These are phyloP conservation scores for Phytophthora agathidicida DNA, from an alignment of 352 stramenopile species.

Conservation along the genomic window DNA sequence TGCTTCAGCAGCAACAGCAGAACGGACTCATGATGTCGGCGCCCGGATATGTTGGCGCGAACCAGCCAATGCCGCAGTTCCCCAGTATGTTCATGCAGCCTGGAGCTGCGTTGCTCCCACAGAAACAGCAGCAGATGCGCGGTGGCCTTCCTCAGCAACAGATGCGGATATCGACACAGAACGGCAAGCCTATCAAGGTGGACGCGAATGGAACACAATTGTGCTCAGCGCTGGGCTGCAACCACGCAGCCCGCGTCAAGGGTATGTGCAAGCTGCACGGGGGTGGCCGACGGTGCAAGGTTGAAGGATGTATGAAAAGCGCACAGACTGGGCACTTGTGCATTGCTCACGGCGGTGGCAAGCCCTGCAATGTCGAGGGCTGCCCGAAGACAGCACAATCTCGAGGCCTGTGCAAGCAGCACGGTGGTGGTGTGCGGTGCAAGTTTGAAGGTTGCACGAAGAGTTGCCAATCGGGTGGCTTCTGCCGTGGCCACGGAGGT, in stretches of 20 bases:
- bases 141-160: slow-evolving; percentile 36
- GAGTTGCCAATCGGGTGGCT: slow-evolving; percentile 86
- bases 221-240: slow-evolving; percentile 80
- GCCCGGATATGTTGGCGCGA: slow-evolving; percentile 29
- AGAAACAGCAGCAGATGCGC: slow-evolving; percentile 51
- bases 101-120: slow-evolving; percentile 36
- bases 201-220: slow-evolving; percentile 65
- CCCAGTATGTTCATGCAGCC: slow-evolving; percentile 73
- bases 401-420: slow-evolving; percentile 83
- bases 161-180: slow-evolving; percentile 50
- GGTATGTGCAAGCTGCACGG: slow-evolving; percentile 90
- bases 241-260: slow-evolving; percentile 78
- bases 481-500: slow-evolving; percentile 82
- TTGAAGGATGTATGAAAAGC: slow-evolving; percentile 90
- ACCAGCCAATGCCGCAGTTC: slow-evolving; percentile 54
- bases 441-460: slow-evolving; percentile 90
- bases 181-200: slow-evolving; percentile 60
- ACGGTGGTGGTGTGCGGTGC: slow-evolving; percentile 84
- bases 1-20: slow-evolving; percentile 48
- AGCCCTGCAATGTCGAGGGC: slow-evolving; percentile 84
- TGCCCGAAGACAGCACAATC: slow-evolving; percentile 89
- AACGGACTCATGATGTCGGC: slow-evolving; percentile 53
- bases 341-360: slow-evolving; percentile 85
- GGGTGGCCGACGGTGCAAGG: slow-evolving; percentile 80
- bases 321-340: slow-evolving; percentile 85